Percentiles rank a stretch among this genome's conserved stretches.
Evolutionary conservation across 257 asterid genomes (phyloP).

Genomic region (Vinca minor): DNA sequence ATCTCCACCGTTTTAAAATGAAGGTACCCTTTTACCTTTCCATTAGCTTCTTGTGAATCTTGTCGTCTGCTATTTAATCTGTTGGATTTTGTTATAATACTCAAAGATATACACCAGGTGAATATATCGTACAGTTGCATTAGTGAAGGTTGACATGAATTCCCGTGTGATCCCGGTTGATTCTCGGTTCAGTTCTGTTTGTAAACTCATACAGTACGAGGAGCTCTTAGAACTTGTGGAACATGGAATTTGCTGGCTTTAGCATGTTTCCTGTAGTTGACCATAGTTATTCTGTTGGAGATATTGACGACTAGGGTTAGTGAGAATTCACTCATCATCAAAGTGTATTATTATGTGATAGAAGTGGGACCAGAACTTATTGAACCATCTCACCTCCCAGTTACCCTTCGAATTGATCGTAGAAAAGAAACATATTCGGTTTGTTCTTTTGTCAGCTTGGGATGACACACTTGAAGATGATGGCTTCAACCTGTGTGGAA

Average conservation of each 20-base stretch:
- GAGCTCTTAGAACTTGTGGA: background rate
- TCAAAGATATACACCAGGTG: background rate
- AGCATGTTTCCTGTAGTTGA: constrained; percentile 1
- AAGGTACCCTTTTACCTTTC: constrained; percentile 18
- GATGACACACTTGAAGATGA: background rate
- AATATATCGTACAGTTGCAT: background rate
- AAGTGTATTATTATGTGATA: too few species aligned
- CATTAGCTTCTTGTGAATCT: background rate
- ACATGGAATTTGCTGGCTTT: background rate
- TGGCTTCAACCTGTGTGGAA: background rate
- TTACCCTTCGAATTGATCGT: too few species aligned
- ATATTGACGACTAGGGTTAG: too few species aligned
- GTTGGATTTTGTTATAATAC: background rate
- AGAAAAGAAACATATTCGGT: too few species aligned
- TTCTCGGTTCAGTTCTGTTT: constrained; percentile 5
- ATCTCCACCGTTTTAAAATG: constrained; percentile 22
- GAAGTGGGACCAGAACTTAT: too few species aligned
- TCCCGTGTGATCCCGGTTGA: background rate
- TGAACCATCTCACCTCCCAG: too few species aligned
- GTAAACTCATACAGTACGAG: background rate
- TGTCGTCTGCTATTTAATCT: background rate
- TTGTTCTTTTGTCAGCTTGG: background rate
- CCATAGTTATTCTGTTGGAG: background rate
- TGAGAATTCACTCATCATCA: too few species aligned
- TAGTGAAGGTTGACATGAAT: background rate